Evolutionary conservation across 257 asterid genomes (phyloP).

Genomic region (Knoxia roxburghii): DNA sequence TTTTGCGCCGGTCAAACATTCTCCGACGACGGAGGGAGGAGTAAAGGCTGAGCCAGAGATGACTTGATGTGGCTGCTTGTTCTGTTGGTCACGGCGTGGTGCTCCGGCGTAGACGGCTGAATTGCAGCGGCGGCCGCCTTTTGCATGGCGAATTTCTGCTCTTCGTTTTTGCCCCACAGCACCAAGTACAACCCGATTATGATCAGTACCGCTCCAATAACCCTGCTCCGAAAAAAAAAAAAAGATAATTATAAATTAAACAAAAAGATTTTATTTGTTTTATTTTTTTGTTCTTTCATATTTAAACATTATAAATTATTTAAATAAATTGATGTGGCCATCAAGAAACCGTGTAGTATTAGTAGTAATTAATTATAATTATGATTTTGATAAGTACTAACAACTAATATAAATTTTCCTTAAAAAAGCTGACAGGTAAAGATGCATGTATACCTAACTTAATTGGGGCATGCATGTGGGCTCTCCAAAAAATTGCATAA

Average conservation of each 20-base stretch:
- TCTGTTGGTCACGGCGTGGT: conserved; percentile 38
- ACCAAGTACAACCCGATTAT: conserved; percentile 82
- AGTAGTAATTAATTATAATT: too few species aligned
- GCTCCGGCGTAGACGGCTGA: conserved; percentile 44
- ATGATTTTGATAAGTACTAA: too few species aligned
- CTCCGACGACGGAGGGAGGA: conserved; percentile 54
- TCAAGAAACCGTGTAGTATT: too few species aligned
- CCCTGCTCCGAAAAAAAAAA: conserved; percentile 35
- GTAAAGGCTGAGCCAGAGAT: conserved; percentile 83
- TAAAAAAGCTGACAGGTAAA: not conserved
- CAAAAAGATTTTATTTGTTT: too few species aligned
- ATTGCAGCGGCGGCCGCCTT: conserved; percentile 31
- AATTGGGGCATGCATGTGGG: conserved; percentile 24
- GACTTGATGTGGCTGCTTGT: conserved; percentile 48
- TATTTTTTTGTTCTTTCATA: too few species aligned
- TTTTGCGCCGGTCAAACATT: conserved; percentile 39
- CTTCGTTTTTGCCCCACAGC: conserved; percentile 91
- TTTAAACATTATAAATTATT: too few species aligned
- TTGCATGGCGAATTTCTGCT: conserved; percentile 48
- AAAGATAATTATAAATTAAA: too few species aligned
- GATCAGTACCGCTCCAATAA: conserved; percentile 81
- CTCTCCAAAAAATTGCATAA: conserved; percentile 15
- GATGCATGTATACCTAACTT: conserved; percentile 15
- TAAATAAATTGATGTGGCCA: too few species aligned
- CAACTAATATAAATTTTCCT: too few species aligned